phyloP scores from a whole-genome alignment of 345 rosid genomes.

The Orychophragmus violaceus region DNA sequence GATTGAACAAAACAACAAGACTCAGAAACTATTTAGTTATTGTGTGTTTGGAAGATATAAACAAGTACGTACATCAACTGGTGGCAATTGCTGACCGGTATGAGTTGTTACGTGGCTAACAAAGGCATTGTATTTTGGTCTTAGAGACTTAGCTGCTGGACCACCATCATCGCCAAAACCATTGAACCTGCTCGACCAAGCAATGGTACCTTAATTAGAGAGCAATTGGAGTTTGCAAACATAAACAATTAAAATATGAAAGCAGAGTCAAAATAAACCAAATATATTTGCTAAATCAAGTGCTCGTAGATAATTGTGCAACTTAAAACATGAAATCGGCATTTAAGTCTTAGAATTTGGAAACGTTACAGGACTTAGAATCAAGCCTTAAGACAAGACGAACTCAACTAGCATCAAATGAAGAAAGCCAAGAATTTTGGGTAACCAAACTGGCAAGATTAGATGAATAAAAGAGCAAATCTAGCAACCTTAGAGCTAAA shows the following conservation, averaged over 20 bases:
- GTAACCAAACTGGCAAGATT: not conserved
- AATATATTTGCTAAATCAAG: not conserved
- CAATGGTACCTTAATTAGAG: too few relatives aligned
- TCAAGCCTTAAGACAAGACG: not conserved
- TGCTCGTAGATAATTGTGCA: not conserved
- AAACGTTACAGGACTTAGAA: too few relatives aligned
- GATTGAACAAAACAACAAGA: not conserved
- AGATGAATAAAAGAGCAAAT: not conserved
- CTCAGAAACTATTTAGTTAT: not conserved
- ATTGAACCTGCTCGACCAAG: conserved; percentile 39
- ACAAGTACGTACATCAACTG: conserved; percentile 36
- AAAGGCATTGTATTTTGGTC: conserved; percentile 42
- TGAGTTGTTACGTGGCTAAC: conserved; percentile 37
- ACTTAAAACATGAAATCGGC: not conserved
- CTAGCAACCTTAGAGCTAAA: not conserved
- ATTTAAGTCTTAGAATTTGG: too few relatives aligned
- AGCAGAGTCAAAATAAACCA: not conserved
- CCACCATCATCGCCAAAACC: conserved; percentile 65
- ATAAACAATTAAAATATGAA: too few relatives aligned
- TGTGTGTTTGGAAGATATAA: not conserved
- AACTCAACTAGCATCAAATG: not conserved
- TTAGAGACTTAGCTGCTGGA: conserved; percentile 39
- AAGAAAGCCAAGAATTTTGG: not conserved
- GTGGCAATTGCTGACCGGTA: conserved; percentile 54
- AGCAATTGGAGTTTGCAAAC: too few relatives aligned